Evolutionary conservation across 495 filamentous ascomycete species (phyloP).

Genomic region (Wilcoxina mikolae): DNA sequence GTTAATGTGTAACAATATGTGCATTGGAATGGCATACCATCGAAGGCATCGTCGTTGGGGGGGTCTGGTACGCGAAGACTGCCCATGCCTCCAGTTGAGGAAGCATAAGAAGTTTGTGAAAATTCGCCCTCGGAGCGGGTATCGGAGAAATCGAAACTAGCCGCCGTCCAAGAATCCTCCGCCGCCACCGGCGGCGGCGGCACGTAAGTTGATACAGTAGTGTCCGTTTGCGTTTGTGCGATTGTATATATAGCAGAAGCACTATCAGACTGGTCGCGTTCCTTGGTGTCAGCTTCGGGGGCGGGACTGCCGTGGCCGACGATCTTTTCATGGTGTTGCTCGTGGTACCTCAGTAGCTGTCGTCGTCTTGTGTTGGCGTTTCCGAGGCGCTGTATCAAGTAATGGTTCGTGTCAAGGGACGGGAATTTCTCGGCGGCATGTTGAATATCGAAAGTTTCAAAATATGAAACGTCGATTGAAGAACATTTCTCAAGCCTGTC

Average conservation of each 20-base stretch:
- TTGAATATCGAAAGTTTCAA: slow-evolving; percentile 27
- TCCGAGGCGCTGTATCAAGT: slow-evolving; percentile 28
- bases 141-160: not conserved
- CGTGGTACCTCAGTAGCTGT: slow-evolving; percentile 17
- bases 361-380: slow-evolving; percentile 29
- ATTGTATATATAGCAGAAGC: not conserved
- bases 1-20: slow-evolving; percentile 19
- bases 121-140: slow-evolving; percentile 2
- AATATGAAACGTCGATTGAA: slow-evolving; percentile 27
- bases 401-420: not conserved
- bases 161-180: not conserved
- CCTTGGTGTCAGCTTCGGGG: not conserved
- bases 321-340: slow-evolving; percentile 19
- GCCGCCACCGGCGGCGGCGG: not conserved
- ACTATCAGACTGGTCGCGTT: not conserved
- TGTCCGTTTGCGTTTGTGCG: slow-evolving; percentile 5
- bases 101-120: slow-evolving; percentile 16
- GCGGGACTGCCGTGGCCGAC: not conserved
- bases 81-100: not conserved
- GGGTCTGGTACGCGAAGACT: slow-evolving; percentile 11
- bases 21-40: slow-evolving; percentile 16
- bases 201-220: slow-evolving; percentile 17
- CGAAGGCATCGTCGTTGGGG: slow-evolving; percentile 5
- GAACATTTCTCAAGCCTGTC: slow-evolving; percentile 24
- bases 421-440: slow-evolving; percentile 12